A percentile compares a stretch with the other conserved stretches of the same genome.
These are phyloP conservation scores for Venturia aucupariae DNA, from an alignment of 2,329 filamentous ascomycete species.

Conservation along the genomic window DNA sequence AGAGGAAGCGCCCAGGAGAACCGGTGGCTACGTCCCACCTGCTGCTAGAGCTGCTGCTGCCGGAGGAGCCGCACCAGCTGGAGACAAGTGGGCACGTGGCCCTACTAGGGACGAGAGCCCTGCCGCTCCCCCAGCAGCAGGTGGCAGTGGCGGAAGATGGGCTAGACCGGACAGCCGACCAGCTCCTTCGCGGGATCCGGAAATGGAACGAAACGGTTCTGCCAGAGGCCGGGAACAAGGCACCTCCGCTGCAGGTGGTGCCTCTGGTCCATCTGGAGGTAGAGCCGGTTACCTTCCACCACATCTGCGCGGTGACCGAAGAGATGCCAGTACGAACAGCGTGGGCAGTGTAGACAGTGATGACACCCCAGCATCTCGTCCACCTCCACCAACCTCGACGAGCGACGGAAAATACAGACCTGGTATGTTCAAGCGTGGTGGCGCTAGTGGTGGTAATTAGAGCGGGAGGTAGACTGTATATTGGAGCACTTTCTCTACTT, in stretches of 20 bases:
- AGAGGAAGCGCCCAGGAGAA: constrained; percentile 31
- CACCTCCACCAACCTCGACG: constrained; percentile 15
- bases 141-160: background rate
- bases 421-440: constrained; percentile 24
- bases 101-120: constrained; percentile 24
- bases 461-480: background rate
- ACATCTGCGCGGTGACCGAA: constrained; percentile 15
- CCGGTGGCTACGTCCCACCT: constrained; percentile 38
- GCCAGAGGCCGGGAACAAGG: constrained; percentile 17
- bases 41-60: constrained; percentile 23
- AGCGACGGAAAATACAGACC: constrained; percentile 33
- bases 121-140: constrained; percentile 17
- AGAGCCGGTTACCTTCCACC: constrained; percentile 11
- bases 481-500: background rate
- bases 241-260: background rate
- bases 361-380: constrained; percentile 5
- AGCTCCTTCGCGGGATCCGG: background rate
- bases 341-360: constrained; percentile 8
- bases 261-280: constrained; percentile 5
- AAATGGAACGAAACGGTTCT: constrained; percentile 17
- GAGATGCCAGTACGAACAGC: constrained; percentile 14
- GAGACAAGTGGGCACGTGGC: constrained; percentile 27
- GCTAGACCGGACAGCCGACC: constrained; percentile 17
- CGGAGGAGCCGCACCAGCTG: constrained; percentile 16
- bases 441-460: background rate